Evolutionary conservation across 1,284 basidiomycete species (phyloP).

Genomic region (Schizophyllum commune): DNA sequence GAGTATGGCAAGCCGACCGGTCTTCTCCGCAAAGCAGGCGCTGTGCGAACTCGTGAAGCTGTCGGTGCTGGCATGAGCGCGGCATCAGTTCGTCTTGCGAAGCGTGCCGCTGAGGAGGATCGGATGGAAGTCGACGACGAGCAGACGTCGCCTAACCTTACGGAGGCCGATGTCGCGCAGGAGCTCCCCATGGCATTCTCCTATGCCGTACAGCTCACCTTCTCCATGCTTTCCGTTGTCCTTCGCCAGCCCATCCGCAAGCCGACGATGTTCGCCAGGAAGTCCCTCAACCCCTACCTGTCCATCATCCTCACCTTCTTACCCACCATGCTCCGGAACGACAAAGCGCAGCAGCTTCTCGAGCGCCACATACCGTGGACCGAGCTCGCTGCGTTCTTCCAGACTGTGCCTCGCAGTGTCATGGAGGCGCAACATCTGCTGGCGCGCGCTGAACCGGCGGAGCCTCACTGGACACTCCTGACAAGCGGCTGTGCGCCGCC

Average conservation of each 20-base stretch:
- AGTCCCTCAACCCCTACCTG: slow-evolving; percentile 81
- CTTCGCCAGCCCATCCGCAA: slow-evolving; percentile 61
- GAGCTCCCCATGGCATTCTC: slow-evolving; percentile 61
- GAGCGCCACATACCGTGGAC: slow-evolving; percentile 85
- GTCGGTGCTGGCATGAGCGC: slow-evolving; percentile 20
- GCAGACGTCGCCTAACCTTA: slow-evolving; percentile 29
- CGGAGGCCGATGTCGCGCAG: slow-evolving; percentile 22
- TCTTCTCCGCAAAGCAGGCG: slow-evolving; percentile 55
- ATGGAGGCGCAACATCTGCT: slow-evolving; percentile 37
- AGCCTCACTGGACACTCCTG: slow-evolving; percentile 50
- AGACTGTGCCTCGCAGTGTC: slow-evolving; percentile 51
- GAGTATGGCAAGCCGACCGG: slow-evolving; percentile 84
- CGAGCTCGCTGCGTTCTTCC: slow-evolving; percentile 60
- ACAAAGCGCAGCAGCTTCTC: slow-evolving; percentile 51
- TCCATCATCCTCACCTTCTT: slow-evolving; percentile 85
- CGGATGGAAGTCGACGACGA: slow-evolving; percentile 68
- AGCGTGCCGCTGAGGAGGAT: slow-evolving; percentile 39
- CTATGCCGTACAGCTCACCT: slow-evolving; percentile 73
- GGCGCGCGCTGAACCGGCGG: slow-evolving; percentile 14
- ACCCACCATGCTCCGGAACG: slow-evolving; percentile 63
- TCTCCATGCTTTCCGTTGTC: slow-evolving; percentile 68
- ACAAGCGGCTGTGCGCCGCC: slow-evolving; percentile 62
- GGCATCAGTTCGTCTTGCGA: slow-evolving; percentile 35
- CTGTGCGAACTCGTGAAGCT: slow-evolving; percentile 30
- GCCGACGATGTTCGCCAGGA: slow-evolving; percentile 44